Conservation (phyloP, 768 basidiomycete species). For the Boletus sensibilis region DNA sequence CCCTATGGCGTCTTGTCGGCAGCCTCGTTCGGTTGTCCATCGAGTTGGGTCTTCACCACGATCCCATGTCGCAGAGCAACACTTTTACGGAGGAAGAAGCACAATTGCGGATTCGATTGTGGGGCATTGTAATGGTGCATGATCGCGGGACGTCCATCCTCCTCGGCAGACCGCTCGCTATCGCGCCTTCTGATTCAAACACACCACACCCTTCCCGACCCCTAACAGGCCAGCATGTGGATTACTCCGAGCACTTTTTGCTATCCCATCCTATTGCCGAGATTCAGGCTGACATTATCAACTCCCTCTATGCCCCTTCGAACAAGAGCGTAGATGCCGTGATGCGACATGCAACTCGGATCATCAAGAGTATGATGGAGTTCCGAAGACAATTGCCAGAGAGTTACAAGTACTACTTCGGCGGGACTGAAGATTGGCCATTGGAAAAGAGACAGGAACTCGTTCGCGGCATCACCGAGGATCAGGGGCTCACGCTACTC, state of each 20-base stretch:
- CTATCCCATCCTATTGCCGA: conserved; percentile 73
- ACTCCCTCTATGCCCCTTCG: conserved; percentile 79
- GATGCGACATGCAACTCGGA: conserved; percentile 74
- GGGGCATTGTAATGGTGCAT: conserved; percentile 83
- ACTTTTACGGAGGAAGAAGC: conserved; percentile 75
- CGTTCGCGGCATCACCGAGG: conserved; percentile 73
- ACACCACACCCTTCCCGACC: conserved; percentile 65
- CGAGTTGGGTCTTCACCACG: conserved; percentile 84
- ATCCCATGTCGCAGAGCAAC: conserved; percentile 63
- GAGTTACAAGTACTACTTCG: conserved; percentile 70
- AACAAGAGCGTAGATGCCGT: conserved; percentile 65
- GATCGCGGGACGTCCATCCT: conserved; percentile 88
- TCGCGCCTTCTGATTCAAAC: conserved; percentile 79
- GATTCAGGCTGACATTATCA: conserved; percentile 88
- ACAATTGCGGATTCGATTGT: conserved; percentile 75
- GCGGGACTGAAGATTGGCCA: conserved; percentile 75
- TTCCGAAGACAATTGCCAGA: conserved; percentile 70
- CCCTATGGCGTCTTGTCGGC: conserved; percentile 85
- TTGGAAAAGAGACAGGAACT: conserved; percentile 62
- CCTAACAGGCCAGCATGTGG: conserved; percentile 31
- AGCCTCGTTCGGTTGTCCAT: conserved; percentile 79
- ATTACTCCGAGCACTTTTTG: conserved; percentile 79
- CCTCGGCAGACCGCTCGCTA: conserved; percentile 81
- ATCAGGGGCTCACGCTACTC: conserved; percentile 77
- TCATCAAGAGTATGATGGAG: conserved; percentile 73